Conservation (phyloP, 2,329 filamentous ascomycete species). For the Aureobasidium namibiae region DNA sequence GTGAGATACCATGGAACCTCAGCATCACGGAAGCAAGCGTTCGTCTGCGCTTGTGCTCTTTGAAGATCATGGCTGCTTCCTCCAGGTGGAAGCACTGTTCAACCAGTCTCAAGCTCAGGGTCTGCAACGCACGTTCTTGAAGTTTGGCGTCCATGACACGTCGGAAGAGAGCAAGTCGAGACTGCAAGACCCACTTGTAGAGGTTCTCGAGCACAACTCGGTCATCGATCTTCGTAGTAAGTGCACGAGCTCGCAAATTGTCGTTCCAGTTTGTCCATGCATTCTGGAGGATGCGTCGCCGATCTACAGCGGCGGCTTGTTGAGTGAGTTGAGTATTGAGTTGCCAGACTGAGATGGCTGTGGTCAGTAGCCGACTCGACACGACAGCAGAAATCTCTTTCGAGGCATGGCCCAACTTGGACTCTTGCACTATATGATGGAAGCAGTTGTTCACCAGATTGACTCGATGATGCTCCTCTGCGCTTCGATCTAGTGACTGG, state of each 20-base stretch:
- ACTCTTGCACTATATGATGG: background rate
- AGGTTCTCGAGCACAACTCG: conserved; percentile 48
- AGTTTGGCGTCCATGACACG: conserved; percentile 26
- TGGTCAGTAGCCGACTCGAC: conserved; percentile 25
- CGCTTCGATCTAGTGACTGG: background rate
- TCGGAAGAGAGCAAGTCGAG: conserved; percentile 32
- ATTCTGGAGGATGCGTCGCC: conserved; percentile 46
- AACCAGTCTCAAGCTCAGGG: conserved; percentile 7
- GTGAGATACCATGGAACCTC: conserved; percentile 22
- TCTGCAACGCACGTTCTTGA: conserved; percentile 17
- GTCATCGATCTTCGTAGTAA: conserved; percentile 47
- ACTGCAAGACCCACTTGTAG: conserved; percentile 54
- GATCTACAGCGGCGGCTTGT: conserved; percentile 43
- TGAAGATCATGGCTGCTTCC: conserved; percentile 17
- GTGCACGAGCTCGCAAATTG: conserved; percentile 44
- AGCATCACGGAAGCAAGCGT: conserved; percentile 21
- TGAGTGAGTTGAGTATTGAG: conserved; percentile 28
- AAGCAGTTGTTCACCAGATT: background rate
- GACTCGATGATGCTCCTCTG: background rate
- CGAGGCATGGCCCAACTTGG: background rate
- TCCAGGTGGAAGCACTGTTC: conserved; percentile 15
- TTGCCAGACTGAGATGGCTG: conserved; percentile 43
- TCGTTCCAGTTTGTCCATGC: conserved; percentile 57
- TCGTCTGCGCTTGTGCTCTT: conserved; percentile 22
- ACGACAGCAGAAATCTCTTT: background rate